These are phyloP conservation scores for Carex cristatella DNA, from an alignment of 176 grass and related monocot genomes.

Conservation along the genomic window DNA sequence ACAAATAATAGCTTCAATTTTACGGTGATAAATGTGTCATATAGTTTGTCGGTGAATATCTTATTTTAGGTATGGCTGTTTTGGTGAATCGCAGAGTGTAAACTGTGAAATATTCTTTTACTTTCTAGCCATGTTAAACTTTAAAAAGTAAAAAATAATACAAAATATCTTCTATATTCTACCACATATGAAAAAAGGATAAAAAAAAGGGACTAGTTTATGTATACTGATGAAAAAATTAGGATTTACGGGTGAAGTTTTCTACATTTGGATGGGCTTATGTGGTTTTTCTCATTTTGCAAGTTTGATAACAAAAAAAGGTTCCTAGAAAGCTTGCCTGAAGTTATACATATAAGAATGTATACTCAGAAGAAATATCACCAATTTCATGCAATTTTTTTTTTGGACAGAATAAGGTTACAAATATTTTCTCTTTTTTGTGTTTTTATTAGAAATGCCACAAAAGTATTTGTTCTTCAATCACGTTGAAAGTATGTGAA, in stretches of 20 bases:
- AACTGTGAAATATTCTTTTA: neutral
- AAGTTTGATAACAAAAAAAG: neutral
- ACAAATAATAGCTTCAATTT: neutral
- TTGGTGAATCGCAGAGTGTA: neutral
- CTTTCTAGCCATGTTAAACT: neutral
- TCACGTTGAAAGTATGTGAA: constrained; percentile 8
- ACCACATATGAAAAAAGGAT: neutral
- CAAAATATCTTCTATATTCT: neutral
- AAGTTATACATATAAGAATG: neutral
- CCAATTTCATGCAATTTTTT: neutral
- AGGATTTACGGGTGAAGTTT: neutral
- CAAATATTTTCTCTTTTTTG: neutral
- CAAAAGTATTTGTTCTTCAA: neutral
- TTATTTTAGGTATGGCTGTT: neutral
- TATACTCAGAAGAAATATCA: neutral
- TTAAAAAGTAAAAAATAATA: neutral
- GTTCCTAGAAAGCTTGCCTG: neutral
- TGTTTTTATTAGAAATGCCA: neutral
- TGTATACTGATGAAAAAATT: neutral
- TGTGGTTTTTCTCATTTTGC: neutral
- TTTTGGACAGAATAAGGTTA: neutral
- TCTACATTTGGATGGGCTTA: neutral
- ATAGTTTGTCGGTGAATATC: neutral
- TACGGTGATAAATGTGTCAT: neutral
- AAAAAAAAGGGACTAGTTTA: neutral